phyloP scores from a whole-genome alignment of 2,329 filamentous ascomycete genomes.

The Torrubiellomyces zombiae region DNA sequence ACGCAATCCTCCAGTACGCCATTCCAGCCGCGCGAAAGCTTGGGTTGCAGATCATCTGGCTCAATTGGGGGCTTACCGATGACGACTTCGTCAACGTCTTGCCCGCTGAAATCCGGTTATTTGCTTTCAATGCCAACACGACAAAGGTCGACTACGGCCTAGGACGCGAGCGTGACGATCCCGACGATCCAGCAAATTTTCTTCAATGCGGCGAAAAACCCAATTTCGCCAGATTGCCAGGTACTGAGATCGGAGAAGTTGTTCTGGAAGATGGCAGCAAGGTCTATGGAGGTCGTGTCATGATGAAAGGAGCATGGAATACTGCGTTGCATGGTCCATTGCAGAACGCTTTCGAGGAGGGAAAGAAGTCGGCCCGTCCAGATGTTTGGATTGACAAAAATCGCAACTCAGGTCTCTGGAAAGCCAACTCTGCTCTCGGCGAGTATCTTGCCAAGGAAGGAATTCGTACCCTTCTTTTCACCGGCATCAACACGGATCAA shows the following conservation, averaged over 20 bases:
- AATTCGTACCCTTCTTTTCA: background rate
- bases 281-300: constrained; percentile 1
- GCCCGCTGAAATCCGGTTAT: background rate
- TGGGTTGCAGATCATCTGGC: constrained; percentile 2
- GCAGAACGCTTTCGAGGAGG: background rate
- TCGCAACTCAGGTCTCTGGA: constrained; percentile 1
- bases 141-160: constrained; percentile 1
- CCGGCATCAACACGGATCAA: constrained; percentile 3
- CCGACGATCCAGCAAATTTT: constrained; percentile 1
- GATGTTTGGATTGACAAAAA: constrained; percentile 1
- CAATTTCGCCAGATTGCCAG: constrained; percentile 1
- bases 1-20: constrained; percentile 1
- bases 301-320: constrained; percentile 1
- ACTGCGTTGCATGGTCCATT: background rate
- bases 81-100: constrained; percentile 1
- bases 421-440: background rate
- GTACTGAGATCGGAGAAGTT: background rate
- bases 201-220: constrained; percentile 1
- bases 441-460: constrained; percentile 1
- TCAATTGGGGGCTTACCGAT: constrained; percentile 1
- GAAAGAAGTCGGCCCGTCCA: background rate
- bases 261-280: background rate
- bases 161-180: background rate
- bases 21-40: constrained; percentile 2
- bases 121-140: constrained; percentile 1